phyloP scores from a whole-genome alignment of 2,329 filamentous ascomycete species.

The Sclerotinia glacialis region DNA sequence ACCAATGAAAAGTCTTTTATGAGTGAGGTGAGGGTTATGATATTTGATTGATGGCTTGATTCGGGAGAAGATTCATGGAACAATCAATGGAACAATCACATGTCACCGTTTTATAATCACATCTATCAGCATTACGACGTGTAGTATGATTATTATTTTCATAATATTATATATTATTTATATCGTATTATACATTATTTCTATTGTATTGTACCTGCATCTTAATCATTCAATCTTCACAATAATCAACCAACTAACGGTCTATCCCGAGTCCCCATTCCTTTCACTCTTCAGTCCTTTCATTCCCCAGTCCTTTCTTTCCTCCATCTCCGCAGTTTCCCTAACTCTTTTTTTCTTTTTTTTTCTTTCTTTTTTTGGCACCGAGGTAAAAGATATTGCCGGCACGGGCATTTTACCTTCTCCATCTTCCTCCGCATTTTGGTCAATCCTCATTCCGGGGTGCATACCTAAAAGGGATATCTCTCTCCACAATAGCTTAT shows the following conservation, averaged over 20 bases:
- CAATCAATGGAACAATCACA: slow-evolving; percentile 16
- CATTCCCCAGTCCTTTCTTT: not conserved
- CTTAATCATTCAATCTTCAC: slow-evolving; percentile 1
- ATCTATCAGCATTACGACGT: too few species aligned
- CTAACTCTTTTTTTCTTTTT: not conserved
- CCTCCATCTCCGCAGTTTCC: too few species aligned
- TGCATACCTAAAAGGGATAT: slow-evolving; percentile 13
- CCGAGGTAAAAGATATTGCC: slow-evolving; percentile 1
- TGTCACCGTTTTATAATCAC: too few species aligned
- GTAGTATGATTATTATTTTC: too few species aligned
- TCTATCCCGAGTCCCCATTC: too few species aligned
- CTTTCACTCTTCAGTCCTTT: too few species aligned
- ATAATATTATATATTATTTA: too few species aligned
- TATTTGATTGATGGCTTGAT: too few species aligned
- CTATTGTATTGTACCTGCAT: too few species aligned
- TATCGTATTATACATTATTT: too few species aligned
- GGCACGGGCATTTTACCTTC: slow-evolving; percentile 22
- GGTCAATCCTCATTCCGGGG: slow-evolving; percentile 28
- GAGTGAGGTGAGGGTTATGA: too few species aligned
- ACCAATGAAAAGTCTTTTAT: too few species aligned
- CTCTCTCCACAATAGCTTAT: not conserved
- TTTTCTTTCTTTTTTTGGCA: not conserved
- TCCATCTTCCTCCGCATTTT: slow-evolving; percentile 26
- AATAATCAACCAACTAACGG: not conserved
- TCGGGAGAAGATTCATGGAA: not conserved